A percentile compares a stretch with the other conserved stretches of the same genome.
phyloP scores from a whole-genome alignment of 192 early-diverging fungal genomes.

The Podila horticola region DNA sequence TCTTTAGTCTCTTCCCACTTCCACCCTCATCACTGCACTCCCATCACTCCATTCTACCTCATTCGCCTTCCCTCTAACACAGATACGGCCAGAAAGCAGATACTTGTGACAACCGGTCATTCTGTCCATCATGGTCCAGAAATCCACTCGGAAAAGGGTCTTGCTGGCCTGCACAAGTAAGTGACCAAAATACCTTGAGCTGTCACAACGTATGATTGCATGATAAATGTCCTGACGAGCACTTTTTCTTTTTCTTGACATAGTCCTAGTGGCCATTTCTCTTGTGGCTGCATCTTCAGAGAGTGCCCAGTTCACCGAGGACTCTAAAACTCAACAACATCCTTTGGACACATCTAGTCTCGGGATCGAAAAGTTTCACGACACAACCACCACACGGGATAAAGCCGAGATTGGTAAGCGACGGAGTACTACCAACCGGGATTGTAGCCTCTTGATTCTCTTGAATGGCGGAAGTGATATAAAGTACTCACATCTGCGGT shows the following conservation, averaged over 20 bases:
- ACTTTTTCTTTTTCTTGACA: neutral
- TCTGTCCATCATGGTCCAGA: slow-evolving; percentile 18
- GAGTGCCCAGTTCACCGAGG: neutral
- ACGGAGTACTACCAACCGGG: no score
- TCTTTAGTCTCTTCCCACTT: neutral
- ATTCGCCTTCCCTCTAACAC: neutral
- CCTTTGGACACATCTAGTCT: neutral
- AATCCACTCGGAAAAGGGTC: slow-evolving; percentile 21
- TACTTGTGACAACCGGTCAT: neutral
- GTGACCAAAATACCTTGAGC: neutral
- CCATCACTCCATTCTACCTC: neutral
- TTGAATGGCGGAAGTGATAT: neutral
- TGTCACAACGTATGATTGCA: no score
- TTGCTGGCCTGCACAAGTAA: slow-evolving; percentile 42
- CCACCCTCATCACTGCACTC: neutral
- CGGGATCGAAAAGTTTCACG: slow-evolving; percentile 1
- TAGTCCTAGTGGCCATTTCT: neutral
- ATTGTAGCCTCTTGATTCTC: neutral
- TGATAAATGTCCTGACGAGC: no score
- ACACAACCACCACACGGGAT: neutral
- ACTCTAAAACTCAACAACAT: neutral
- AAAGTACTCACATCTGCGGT: neutral
- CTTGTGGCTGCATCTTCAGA: neutral
- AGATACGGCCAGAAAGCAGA: neutral
- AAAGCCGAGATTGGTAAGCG: neutral